Evolutionary conservation across 2,329 filamentous ascomycete genomes (phyloP).

Genomic region (Chaetomiaceae sp.): DNA sequence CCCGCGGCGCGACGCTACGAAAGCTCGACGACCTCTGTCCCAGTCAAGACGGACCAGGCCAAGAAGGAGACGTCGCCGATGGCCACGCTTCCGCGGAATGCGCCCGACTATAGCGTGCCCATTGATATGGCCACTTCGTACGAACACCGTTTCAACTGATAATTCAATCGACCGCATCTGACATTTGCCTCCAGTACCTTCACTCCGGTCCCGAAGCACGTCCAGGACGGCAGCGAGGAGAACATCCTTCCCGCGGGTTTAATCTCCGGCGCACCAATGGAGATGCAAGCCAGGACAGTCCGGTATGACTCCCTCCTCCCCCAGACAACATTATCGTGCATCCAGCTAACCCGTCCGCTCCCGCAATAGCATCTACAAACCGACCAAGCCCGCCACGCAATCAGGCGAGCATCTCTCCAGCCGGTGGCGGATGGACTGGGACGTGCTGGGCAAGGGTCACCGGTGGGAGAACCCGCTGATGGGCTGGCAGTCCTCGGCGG

Average conservation of each 20-base stretch:
- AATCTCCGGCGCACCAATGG: slow-evolving; percentile 85
- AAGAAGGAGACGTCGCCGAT: slow-evolving; percentile 36
- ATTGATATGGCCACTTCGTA: slow-evolving; percentile 91
- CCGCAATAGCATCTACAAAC: slow-evolving; percentile 74
- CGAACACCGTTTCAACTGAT: slow-evolving; percentile 32
- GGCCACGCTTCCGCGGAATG: slow-evolving; percentile 50
- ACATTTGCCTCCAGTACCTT: slow-evolving; percentile 58
- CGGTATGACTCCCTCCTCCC: slow-evolving; percentile 55
- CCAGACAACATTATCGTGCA: neutral
- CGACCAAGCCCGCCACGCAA: slow-evolving; percentile 91
- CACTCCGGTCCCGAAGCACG: slow-evolving; percentile 81
- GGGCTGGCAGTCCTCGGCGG: slow-evolving; percentile 95
- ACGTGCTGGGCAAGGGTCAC: slow-evolving; percentile 85
- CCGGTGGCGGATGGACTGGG: slow-evolving; percentile 98
- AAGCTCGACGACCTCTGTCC: slow-evolving; percentile 43
- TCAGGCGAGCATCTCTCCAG: slow-evolving; percentile 81
- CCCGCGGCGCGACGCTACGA: slow-evolving; percentile 51
- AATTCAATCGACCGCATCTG: slow-evolving; percentile 17
- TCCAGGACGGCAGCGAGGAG: slow-evolving; percentile 89
- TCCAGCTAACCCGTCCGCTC: neutral
- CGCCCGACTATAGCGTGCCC: slow-evolving; percentile 75
- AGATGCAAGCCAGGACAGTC: slow-evolving; percentile 89
- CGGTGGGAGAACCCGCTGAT: slow-evolving; percentile 98
- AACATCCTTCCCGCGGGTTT: slow-evolving; percentile 75
- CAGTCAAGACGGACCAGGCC: slow-evolving; percentile 35